These are phyloP conservation scores for Silene conica DNA, from an alignment of 148 eudicot species.

Conservation along the genomic window DNA sequence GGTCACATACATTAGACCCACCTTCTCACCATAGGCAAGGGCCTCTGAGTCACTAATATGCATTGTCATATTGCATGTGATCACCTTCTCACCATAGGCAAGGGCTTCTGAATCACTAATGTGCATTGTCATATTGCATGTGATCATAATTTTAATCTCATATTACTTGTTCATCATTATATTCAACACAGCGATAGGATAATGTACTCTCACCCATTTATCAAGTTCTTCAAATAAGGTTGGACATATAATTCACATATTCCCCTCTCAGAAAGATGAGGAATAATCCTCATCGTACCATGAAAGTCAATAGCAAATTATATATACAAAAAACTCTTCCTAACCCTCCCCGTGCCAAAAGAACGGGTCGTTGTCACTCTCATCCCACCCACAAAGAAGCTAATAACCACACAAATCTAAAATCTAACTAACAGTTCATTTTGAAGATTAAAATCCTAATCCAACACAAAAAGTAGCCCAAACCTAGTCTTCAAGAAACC, in stretches of 20 bases:
- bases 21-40: not conserved
- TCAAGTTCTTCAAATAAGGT: not conserved
- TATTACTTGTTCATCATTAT: not conserved
- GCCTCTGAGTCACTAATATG: not conserved
- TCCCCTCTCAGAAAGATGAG: no score
- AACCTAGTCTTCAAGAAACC: not conserved
- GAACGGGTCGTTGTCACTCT: not conserved
- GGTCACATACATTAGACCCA: not conserved
- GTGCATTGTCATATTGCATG: no score
- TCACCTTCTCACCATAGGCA: no score
- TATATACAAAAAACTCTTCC: not conserved
- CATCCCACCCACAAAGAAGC: not conserved
- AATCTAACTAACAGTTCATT: no score
- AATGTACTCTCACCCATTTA: not conserved
- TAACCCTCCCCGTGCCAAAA: not conserved
- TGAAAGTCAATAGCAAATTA: no score
- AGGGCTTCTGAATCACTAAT: no score
- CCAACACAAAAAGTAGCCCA: not conserved
- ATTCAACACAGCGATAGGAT: not conserved
- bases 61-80: not conserved
- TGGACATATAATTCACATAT: no score
- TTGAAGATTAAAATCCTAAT: not conserved
- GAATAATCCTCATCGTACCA: no score
- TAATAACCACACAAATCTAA: not conserved
- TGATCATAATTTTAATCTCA: not conserved